These are phyloP conservation scores for Syzygium grande DNA, from an alignment of 345 rosid species.

Conservation along the genomic window DNA sequence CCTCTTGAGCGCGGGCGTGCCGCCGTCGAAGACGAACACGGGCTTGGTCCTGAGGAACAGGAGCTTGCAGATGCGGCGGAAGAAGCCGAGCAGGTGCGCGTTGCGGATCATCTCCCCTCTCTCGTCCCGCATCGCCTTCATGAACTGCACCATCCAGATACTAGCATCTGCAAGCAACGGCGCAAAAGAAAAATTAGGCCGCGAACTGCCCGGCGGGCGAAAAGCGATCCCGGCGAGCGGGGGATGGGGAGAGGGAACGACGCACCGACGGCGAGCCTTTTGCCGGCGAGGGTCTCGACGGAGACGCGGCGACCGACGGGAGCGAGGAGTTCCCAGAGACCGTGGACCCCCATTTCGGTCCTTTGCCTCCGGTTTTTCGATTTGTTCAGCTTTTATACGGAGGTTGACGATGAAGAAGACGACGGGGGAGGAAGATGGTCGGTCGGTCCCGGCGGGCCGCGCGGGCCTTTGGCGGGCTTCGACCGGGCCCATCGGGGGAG, in stretches of 20 bases:
- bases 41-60: constrained; percentile 76
- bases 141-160: constrained; percentile 95
- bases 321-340: constrained; percentile 76
- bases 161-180: constrained; percentile 58
- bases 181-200: not conserved
- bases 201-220: not conserved
- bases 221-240: not conserved
- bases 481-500: not conserved
- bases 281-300: constrained; percentile 85
- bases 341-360: constrained; percentile 57
- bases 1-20: constrained; percentile 82
- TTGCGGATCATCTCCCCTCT: constrained; percentile 88
- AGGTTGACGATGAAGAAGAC: not conserved
- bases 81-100: constrained; percentile 88
- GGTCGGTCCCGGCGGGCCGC: not conserved
- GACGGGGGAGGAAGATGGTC: not conserved
- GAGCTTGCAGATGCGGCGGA: constrained; percentile 89
- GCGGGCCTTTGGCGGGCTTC: not conserved
- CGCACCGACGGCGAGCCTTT: constrained; percentile 75
- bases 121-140: constrained; percentile 97
- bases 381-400: not conserved
- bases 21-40: constrained; percentile 92
- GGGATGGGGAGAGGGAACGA: constrained; percentile 1
- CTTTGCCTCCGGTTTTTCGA: constrained; percentile 1
- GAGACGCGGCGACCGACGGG: constrained; percentile 98